Evolutionary conservation across 177 flowering plant genomes (phyloP).

Genomic region (Viscum album): DNA sequence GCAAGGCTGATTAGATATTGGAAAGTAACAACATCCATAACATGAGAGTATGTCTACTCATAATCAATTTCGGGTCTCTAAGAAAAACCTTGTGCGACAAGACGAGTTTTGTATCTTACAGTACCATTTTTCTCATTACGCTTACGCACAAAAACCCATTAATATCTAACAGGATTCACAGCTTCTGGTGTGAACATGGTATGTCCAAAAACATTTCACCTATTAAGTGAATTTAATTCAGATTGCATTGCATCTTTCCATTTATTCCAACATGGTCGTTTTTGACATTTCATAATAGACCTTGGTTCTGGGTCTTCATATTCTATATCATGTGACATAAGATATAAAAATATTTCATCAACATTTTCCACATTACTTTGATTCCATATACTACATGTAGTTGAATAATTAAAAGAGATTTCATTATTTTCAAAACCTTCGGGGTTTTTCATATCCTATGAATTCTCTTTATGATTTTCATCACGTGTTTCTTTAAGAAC

Average conservation of each 20-base stretch:
- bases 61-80: neutral
- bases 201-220: neutral
- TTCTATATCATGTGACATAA: neutral
- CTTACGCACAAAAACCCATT: neutral
- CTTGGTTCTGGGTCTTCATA: neutral
- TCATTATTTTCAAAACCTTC: too few species aligned
- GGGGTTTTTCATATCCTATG: neutral
- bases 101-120: neutral
- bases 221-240: neutral
- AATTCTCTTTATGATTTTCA: neutral
- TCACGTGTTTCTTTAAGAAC: neutral
- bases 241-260: neutral
- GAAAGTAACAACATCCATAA: neutral
- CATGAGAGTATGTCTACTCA: neutral
- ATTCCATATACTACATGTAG: neutral
- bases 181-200: neutral
- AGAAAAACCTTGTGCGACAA: neutral
- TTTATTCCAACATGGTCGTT: neutral
- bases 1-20: neutral
- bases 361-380: neutral
- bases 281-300: neutral
- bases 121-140: constrained; percentile 1
- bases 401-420: neutral
- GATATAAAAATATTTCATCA: neutral
- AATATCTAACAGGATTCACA: neutral